phyloP scores from a whole-genome alignment of 208 protist species.

The Blechomonas ayalai region DNA sequence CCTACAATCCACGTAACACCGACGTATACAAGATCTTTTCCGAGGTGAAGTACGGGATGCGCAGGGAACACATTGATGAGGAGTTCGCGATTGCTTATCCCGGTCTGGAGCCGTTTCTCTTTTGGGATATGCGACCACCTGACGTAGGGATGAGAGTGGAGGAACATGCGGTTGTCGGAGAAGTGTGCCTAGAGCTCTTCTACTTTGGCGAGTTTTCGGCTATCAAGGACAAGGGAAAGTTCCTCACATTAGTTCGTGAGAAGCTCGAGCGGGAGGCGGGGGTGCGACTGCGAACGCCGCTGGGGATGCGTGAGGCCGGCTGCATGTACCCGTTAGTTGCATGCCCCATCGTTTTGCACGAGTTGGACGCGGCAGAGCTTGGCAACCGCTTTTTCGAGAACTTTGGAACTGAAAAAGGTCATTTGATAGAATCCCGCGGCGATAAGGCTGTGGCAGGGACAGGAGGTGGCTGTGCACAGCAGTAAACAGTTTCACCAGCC shows the following conservation, averaged over 20 bases:
- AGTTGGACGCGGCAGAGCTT: constrained; percentile 65
- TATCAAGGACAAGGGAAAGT: constrained; percentile 34
- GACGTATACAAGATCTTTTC: constrained; percentile 46
- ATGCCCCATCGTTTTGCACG: constrained; percentile 41
- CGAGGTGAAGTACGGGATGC: constrained; percentile 38
- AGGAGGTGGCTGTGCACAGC: constrained; percentile 6
- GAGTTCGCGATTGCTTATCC: constrained; percentile 48
- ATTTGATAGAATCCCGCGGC: not conserved
- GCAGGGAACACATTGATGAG: constrained; percentile 44
- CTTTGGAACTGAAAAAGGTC: constrained; percentile 42
- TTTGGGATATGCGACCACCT: constrained; percentile 66
- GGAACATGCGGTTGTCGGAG: constrained; percentile 23
- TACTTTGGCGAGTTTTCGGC: constrained; percentile 68
- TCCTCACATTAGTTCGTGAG: constrained; percentile 31
- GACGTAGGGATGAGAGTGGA: constrained; percentile 18
- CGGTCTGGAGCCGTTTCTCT: constrained; percentile 47
- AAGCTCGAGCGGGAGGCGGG: constrained; percentile 36
- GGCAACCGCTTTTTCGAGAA: constrained; percentile 64
- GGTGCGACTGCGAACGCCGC: constrained; percentile 33
- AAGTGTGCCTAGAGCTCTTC: constrained; percentile 72
- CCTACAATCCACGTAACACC: constrained; percentile 37
- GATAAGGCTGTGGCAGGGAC: constrained; percentile 12
- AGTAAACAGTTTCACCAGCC: constrained; percentile 15
- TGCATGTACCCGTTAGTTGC: constrained; percentile 81
- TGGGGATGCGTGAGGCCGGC: constrained; percentile 58